A percentile compares a stretch with the other conserved stretches of the same genome.
Evolutionary conservation across 768 basidiomycete species (phyloP).

Genomic region (Inosperma sp.): DNA sequence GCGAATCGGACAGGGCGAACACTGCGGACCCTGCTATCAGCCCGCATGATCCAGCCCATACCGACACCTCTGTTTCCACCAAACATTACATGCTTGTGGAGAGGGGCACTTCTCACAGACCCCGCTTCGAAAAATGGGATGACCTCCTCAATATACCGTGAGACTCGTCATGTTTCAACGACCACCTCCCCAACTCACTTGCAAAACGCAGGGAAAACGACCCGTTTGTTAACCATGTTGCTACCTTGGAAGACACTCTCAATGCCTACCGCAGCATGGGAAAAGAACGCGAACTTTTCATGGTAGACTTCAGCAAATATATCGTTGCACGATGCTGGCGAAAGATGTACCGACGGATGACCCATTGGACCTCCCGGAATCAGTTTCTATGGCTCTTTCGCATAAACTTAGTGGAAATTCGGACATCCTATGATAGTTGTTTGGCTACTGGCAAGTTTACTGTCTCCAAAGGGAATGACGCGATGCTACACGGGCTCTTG

Average conservation of each 20-base stretch:
- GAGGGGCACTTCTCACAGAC: slow-evolving; percentile 4
- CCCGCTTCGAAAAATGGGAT: slow-evolving; percentile 1
- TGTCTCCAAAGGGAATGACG: not conserved
- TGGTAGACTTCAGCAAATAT: slow-evolving; percentile 2
- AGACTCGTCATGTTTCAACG: not conserved
- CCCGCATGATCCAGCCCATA: too few species aligned
- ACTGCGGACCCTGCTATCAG: too few species aligned
- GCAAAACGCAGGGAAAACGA: not conserved
- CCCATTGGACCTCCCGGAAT: not conserved
- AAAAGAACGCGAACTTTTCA: not conserved
- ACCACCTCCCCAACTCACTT: not conserved
- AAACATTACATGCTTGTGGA: not conserved
- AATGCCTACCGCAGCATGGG: not conserved
- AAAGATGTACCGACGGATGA: not conserved
- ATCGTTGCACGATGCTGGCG: not conserved
- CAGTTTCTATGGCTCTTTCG: not conserved
- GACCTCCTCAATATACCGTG: not conserved
- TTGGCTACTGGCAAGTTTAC: not conserved
- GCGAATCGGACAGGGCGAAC: too few species aligned
- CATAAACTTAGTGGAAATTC: not conserved
- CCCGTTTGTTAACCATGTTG: not conserved
- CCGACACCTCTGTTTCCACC: not conserved
- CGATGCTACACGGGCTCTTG: not conserved
- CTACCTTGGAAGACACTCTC: slow-evolving; percentile 3
- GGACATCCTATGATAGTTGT: not conserved